Evolutionary conservation across 2,329 filamentous ascomycete species (phyloP).

Genomic region (Onygenales sp.): DNA sequence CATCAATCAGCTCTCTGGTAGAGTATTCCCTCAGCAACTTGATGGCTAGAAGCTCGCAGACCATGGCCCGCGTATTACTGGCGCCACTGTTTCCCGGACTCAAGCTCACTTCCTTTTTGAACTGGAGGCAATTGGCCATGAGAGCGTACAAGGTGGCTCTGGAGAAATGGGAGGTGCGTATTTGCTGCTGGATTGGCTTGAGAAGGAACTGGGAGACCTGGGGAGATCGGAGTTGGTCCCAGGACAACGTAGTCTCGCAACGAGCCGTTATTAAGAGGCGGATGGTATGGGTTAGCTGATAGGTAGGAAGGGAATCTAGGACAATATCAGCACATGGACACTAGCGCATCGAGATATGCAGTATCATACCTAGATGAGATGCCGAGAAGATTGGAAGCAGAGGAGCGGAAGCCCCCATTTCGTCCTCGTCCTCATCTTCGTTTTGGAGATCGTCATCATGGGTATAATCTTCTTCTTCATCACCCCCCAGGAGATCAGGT

Average conservation of each 20-base stretch:
- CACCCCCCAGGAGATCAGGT: background rate
- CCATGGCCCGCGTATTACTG: conserved; percentile 72
- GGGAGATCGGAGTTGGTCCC: conserved; percentile 92
- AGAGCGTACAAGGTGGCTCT: conserved; percentile 80
- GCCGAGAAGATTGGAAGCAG: conserved; percentile 72
- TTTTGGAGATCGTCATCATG: conserved; percentile 30
- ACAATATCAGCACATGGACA: background rate
- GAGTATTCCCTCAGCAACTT: conserved; percentile 83
- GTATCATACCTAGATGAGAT: conserved; percentile 57
- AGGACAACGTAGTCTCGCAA: conserved; percentile 85
- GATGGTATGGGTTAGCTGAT: conserved; percentile 82
- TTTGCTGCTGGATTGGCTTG: conserved; percentile 89
- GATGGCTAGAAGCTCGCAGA: conserved; percentile 84
- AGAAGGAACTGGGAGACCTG: conserved; percentile 92
- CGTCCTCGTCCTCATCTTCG: conserved; percentile 28
- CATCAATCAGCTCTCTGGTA: conserved; percentile 85
- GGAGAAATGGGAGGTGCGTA: conserved; percentile 72
- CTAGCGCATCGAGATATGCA: background rate
- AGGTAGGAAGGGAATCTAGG: conserved; percentile 74
- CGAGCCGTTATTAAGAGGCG: conserved; percentile 72
- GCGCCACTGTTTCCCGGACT: conserved; percentile 78
- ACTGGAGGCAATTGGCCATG: conserved; percentile 89
- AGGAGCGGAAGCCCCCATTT: conserved; percentile 33
- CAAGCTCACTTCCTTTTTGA: conserved; percentile 73
- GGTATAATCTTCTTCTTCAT: conserved; percentile 11